Evolutionary conservation across 441 rosid genomes (phyloP).

Genomic region (Erodium moschatum): DNA sequence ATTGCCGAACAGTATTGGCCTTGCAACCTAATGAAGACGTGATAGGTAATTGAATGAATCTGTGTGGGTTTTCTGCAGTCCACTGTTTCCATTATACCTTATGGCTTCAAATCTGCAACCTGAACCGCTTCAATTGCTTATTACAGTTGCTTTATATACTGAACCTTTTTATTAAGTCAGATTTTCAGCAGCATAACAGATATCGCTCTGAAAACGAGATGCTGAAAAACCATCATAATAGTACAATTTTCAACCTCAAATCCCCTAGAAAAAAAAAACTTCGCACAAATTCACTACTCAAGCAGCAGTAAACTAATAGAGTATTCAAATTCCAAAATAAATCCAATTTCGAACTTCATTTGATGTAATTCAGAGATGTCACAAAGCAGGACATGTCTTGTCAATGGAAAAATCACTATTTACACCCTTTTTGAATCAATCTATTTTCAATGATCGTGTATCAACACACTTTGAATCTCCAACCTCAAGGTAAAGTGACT

Average conservation of each 20-base stretch:
- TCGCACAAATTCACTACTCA: background rate
- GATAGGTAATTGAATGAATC: background rate
- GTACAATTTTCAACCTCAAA: background rate
- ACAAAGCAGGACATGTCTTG: background rate
- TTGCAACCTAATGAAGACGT: background rate
- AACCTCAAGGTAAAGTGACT: slow-evolving; percentile 9
- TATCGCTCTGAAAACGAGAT: background rate
- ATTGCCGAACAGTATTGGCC: background rate
- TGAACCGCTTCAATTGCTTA: background rate
- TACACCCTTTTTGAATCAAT: slow-evolving; percentile 5
- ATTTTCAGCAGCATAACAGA: background rate
- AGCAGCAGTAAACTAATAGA: slow-evolving; percentile 1
- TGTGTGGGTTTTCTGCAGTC: background rate
- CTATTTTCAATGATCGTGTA: slow-evolving; percentile 11
- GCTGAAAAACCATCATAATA: background rate
- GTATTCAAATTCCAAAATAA: background rate
- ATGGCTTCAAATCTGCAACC: background rate
- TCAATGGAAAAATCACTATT: slow-evolving; percentile 5
- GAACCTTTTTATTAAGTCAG: too few species aligned
- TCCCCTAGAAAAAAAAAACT: background rate
- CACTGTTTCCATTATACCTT: background rate
- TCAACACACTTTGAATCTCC: background rate
- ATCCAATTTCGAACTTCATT: background rate
- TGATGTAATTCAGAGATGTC: slow-evolving; percentile 9
- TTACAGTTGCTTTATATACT: background rate